These are phyloP conservation scores for Stagonosporopsis tanaceti DNA, from an alignment of 2,329 filamentous ascomycete genomes.

Conservation along the genomic window DNA sequence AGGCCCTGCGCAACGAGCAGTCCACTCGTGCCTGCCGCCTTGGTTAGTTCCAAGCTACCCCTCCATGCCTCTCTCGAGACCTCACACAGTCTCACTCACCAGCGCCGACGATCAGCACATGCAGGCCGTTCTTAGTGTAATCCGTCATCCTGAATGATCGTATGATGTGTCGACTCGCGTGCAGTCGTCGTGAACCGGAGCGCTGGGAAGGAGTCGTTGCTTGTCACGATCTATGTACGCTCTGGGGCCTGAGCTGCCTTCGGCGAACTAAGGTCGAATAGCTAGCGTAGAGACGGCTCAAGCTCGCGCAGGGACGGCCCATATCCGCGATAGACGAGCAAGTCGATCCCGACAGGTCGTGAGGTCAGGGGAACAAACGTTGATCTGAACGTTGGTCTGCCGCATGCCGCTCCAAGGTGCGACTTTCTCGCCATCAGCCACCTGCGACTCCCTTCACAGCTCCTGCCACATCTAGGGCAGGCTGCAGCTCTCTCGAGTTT, in stretches of 20 bases:
- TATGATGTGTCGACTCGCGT: not conserved
- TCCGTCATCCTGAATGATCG: constrained; percentile 11
- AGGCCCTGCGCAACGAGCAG: constrained; percentile 24
- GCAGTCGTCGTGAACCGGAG: constrained; percentile 4
- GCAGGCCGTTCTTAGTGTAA: constrained; percentile 7
- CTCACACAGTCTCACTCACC: constrained; percentile 16
- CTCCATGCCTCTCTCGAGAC: constrained; percentile 15
- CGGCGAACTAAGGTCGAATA: not conserved
- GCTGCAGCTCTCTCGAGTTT: not conserved
- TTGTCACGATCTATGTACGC: not conserved
- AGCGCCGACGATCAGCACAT: constrained; percentile 23
- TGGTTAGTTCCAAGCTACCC: constrained; percentile 15
- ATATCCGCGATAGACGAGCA: constrained; percentile 8
- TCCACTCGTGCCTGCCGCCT: constrained; percentile 21
- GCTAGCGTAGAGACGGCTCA: constrained; percentile 9
- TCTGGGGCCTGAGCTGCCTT: not conserved
- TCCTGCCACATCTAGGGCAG: constrained; percentile 3
- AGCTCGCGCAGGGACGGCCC: constrained; percentile 14
- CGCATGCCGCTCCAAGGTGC: not conserved
- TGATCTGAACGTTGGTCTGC: not conserved
- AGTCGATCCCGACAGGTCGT: not conserved
- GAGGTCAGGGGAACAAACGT: not conserved
- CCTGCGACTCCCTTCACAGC: constrained; percentile 3
- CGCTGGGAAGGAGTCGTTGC: constrained; percentile 4
- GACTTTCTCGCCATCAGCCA: not conserved